Evolutionary conservation across 176 grass and related monocot species (phyloP).

Genomic region (Musa beccarii): DNA sequence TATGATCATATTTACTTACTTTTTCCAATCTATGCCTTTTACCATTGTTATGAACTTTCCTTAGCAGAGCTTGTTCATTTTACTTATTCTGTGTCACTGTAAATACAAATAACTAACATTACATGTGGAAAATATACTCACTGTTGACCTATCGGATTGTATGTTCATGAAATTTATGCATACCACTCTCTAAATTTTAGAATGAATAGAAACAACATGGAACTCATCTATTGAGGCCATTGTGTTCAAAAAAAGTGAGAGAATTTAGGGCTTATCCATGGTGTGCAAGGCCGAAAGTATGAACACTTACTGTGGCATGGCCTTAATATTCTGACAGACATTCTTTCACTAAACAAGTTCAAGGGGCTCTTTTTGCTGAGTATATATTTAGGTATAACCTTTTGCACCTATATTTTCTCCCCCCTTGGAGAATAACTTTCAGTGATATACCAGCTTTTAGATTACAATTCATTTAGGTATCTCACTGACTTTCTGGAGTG

Average conservation of each 20-base stretch:
- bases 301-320: not conserved
- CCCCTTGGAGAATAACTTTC: too few relatives aligned
- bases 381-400: too few relatives aligned
- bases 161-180: too few relatives aligned
- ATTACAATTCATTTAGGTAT: too few relatives aligned
- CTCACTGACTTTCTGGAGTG: too few relatives aligned
- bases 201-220: not conserved
- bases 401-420: not conserved
- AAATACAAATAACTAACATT: not conserved
- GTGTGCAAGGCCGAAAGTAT: not conserved
- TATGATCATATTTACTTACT: not conserved
- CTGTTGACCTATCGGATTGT: too few relatives aligned
- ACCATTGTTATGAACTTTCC: not conserved
- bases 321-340: too few relatives aligned
- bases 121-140: not conserved
- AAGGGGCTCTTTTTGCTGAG: too few relatives aligned
- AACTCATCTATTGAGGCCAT: not conserved
- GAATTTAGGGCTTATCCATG: not conserved
- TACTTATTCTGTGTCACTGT: not conserved
- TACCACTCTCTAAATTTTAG: too few relatives aligned
- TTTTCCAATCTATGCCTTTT: not conserved
- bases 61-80: not conserved
- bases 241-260: too few relatives aligned
- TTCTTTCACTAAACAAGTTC: too few relatives aligned
- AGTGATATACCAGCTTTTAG: too few relatives aligned